Evolutionary conservation across 345 rosid genomes (phyloP).

Genomic region (Boechera stricta): DNA sequence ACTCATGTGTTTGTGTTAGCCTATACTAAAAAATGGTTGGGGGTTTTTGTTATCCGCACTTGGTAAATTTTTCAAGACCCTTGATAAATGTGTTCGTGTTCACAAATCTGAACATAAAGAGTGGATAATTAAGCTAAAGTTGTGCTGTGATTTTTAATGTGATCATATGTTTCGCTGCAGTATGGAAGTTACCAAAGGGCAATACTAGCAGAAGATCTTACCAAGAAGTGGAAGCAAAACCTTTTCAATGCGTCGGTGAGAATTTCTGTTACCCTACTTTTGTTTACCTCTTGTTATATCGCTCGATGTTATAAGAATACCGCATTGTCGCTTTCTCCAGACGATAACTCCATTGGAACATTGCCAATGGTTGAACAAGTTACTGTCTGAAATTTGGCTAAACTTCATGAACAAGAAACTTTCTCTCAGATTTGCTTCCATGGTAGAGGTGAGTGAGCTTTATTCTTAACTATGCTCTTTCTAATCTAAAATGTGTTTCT

Average conservation of each 20-base stretch:
- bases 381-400: slow-evolving; percentile 82
- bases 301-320: slow-evolving; percentile 21
- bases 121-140: neutral
- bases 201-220: slow-evolving; percentile 76
- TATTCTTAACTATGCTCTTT: neutral
- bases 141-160: neutral
- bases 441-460: slow-evolving; percentile 74
- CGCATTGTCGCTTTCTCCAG: slow-evolving; percentile 48
- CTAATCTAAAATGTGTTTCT: slow-evolving; percentile 1
- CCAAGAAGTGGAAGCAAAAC: slow-evolving; percentile 80
- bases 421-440: slow-evolving; percentile 67
- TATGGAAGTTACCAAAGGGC: slow-evolving; percentile 72
- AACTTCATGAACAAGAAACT: slow-evolving; percentile 70
- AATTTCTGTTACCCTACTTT: neutral
- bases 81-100: neutral
- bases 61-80: neutral
- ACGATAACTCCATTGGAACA: slow-evolving; percentile 87
- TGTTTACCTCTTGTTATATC: neutral
- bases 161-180: slow-evolving; percentile 49
- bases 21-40: neutral
- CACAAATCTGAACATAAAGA: neutral
- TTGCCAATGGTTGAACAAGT: slow-evolving; percentile 94
- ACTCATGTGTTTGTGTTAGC: slow-evolving; percentile 7
- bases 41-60: slow-evolving; percentile 2
- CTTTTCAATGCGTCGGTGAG: slow-evolving; percentile 65